Percentiles rank a stretch among this genome's conserved stretches.
Evolutionary conservation across 2,329 filamentous ascomycete species (phyloP).

Genomic region (Cordyceps farinosa): DNA sequence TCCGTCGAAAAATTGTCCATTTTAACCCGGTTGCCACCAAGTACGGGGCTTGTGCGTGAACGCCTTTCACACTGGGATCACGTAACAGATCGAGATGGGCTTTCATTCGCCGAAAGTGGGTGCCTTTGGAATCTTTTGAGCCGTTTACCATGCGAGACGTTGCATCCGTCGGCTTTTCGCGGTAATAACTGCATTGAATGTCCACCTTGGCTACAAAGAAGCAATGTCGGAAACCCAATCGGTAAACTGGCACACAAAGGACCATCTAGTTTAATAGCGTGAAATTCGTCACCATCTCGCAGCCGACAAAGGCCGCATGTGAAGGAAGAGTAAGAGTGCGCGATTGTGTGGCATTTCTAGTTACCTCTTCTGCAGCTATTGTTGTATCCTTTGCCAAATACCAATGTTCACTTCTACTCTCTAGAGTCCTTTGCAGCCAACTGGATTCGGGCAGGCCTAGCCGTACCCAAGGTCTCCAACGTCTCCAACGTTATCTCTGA

Average conservation of each 20-base stretch:
- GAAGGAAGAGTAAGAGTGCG: no score
- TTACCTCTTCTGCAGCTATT: background rate
- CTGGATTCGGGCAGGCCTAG: slow-evolving; percentile 16
- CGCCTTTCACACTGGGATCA: background rate
- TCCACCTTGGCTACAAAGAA: background rate
- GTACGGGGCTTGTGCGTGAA: background rate
- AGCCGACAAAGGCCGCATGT: background rate
- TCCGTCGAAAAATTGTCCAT: background rate
- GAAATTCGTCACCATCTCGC: background rate
- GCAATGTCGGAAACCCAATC: background rate
- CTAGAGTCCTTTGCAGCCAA: no score
- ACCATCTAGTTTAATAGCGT: background rate
- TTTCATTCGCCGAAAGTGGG: background rate
- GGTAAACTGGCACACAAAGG: background rate
- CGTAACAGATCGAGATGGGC: background rate
- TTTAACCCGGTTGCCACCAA: background rate
- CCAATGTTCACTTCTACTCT: no score
- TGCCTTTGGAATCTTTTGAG: background rate
- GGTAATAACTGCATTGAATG: background rate
- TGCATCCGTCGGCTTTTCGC: background rate
- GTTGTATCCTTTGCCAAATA: no score
- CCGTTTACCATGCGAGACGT: background rate
- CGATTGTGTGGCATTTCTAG: background rate
- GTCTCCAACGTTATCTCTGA: slow-evolving; percentile 51
- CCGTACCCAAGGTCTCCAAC: slow-evolving; percentile 51